phyloP scores from a whole-genome alignment of 73 alveolate species.

The Tetrahymena malaccensis region DNA sequence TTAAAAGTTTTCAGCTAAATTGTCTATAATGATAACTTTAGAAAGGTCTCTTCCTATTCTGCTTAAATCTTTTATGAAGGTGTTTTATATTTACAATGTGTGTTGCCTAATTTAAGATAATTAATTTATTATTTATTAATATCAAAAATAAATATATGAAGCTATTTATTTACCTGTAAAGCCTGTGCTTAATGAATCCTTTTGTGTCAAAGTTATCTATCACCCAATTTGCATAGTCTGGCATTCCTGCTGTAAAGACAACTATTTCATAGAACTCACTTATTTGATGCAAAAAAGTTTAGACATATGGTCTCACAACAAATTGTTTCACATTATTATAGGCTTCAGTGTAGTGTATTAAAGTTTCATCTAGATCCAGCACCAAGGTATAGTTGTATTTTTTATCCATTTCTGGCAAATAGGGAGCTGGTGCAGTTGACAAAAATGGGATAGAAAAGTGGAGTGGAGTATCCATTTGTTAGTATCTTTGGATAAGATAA shows the following conservation, averaged over 20 bases:
- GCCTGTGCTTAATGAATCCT: conserved; percentile 60
- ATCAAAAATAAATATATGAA: not conserved
- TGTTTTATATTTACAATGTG: conserved; percentile 71
- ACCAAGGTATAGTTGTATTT: conserved; percentile 66
- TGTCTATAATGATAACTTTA: conserved; percentile 86
- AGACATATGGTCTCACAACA: conserved; percentile 82
- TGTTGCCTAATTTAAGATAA: conserved; percentile 64
- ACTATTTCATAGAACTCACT: conserved; percentile 87
- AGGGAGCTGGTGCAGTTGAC: conserved; percentile 28
- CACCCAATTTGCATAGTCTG: conserved; percentile 93
- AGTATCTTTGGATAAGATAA: not conserved
- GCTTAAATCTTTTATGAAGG: conserved; percentile 84
- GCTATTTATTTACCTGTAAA: conserved; percentile 68
- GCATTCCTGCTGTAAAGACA: conserved; percentile 96
- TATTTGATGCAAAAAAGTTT: conserved; percentile 84
- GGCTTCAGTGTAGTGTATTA: conserved; percentile 76
- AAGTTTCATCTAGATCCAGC: conserved; percentile 94
- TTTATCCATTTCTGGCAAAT: conserved; percentile 9
- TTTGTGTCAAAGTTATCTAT: conserved; percentile 73
- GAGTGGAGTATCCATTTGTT: not conserved
- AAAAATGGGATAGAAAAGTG: conserved; percentile 11
- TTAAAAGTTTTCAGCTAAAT: conserved; percentile 91
- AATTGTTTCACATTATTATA: conserved; percentile 26
- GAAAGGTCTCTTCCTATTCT: conserved; percentile 92
- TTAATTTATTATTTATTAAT: not conserved